Base-by-base conservation (phyloP, 2,329 filamentous ascomycete species). In the Neonectria faginata region DNA sequence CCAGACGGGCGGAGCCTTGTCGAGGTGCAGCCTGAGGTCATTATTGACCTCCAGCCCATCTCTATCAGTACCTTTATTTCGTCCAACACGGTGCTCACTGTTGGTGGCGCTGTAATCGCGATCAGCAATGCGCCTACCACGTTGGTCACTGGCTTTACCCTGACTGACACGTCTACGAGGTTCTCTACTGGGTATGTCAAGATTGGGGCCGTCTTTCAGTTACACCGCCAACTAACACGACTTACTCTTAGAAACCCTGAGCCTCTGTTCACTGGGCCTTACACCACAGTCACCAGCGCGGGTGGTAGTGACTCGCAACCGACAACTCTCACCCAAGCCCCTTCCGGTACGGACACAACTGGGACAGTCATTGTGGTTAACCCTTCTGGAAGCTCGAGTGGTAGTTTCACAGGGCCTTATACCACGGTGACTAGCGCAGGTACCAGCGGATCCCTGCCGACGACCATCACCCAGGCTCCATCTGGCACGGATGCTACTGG, bases 31-130 rank as follows among this genome's bases (percentile, higher is more conserved):
- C 47, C 47, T 9, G 25, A 31, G 16, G 47, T 50, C 16, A 29
- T 18, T 9, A 31, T 50, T 29, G 47, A 16, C 25, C 47, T 50
- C 25, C 47, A 50, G 27, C 47, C 47, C 9, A 50, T 50, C 47
- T 29, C 47, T 8, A 50, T 50, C 16, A 50, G 47, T 29, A 31
- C 25, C 14, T 31, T 50, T 12, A 9, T 50, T 29, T 27, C 47
- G 3, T 50, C 47, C 25, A 31, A 50, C 27, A 50, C 47, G 14
- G 27, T 50, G 16, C 47, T 50, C 16, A 50, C 47, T 18, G 27
- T 31, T 4, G 47, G 47, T 31, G 25, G 47, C 5, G 31, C 16
- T 29, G 6, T 27, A 3, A 50, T 50, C 8, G 27, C 3, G 3
- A 29, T 50, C 16, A 50, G 14, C 27, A 31, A 50, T 18, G 47